Conservation (phyloP, 176 grass and related monocot species). For the Puccinellia tenuiflora region DNA sequence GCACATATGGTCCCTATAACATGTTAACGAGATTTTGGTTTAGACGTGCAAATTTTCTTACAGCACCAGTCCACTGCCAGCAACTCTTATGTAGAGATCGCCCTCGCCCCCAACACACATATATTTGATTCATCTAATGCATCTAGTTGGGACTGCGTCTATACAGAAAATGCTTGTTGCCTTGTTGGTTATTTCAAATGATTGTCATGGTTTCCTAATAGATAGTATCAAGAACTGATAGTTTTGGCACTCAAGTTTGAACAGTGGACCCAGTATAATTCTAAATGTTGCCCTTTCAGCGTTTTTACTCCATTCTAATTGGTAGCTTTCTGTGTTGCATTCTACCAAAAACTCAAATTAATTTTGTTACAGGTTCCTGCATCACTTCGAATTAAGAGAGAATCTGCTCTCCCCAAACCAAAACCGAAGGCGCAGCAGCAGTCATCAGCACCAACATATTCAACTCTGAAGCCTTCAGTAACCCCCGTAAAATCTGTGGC, state of each 20-base stretch:
- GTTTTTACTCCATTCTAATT: neutral
- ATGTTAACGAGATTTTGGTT: neutral
- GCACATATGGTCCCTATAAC: neutral
- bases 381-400: slow-evolving; percentile 90
- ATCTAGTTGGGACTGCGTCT: neutral
- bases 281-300: neutral
- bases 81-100: neutral
- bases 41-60: neutral
- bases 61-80: neutral
- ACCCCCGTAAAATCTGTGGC: slow-evolving; percentile 42
- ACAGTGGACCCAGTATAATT: neutral
- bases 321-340: neutral
- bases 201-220: neutral
- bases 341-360: neutral
- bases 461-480: slow-evolving; percentile 33
- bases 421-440: slow-evolving; percentile 76
- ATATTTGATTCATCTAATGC: neutral
- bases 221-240: neutral
- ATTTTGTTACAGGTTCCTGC: slow-evolving; percentile 71
- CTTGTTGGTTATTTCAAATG: neutral
- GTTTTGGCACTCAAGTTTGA: neutral
- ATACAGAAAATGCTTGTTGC: neutral
- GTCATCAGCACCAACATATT: slow-evolving; percentile 17
- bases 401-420: slow-evolving; percentile 65
- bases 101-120: neutral